These are phyloP conservation scores for Cyberlindnera veronae DNA, from an alignment of 805 yeast genomes.

Conservation along the genomic window DNA sequence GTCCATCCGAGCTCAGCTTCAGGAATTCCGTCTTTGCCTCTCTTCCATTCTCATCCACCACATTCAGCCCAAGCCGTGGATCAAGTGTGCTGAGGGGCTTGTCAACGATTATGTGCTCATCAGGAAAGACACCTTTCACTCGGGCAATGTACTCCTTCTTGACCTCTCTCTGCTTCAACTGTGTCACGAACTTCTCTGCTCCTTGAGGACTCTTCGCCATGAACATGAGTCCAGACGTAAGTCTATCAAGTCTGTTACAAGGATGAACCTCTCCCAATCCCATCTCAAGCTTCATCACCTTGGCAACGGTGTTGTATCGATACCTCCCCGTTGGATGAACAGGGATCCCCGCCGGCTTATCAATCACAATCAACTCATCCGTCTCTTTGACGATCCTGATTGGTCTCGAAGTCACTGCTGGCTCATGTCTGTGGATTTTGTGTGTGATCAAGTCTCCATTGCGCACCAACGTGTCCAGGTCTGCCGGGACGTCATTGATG, in stretches of 20 bases:
- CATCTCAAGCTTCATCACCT: slow-evolving; percentile 67
- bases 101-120: slow-evolving; percentile 51
- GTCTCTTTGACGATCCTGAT: slow-evolving; percentile 47
- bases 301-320: slow-evolving; percentile 71
- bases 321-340: slow-evolving; percentile 93
- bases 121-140: slow-evolving; percentile 86
- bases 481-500: slow-evolving; percentile 64
- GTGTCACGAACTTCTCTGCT: slow-evolving; percentile 72
- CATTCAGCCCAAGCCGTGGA: slow-evolving; percentile 61
- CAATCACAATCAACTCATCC: slow-evolving; percentile 74
- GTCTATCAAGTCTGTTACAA: slow-evolving; percentile 83
- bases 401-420: slow-evolving; percentile 38
- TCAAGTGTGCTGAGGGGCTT: slow-evolving; percentile 66
- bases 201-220: slow-evolving; percentile 34
- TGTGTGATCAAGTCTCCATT: slow-evolving; percentile 86
- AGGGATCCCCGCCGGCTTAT: slow-evolving; percentile 93
- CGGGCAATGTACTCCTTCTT: slow-evolving; percentile 73
- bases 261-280: slow-evolving; percentile 64
- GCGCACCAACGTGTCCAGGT: slow-evolving; percentile 57
- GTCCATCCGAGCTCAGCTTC: slow-evolving; percentile 23
- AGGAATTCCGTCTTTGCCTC: slow-evolving; percentile 69
- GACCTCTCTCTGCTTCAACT: slow-evolving; percentile 51
- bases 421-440: slow-evolving; percentile 82
- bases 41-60: slow-evolving; percentile 48
- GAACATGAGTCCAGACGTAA: slow-evolving; percentile 93